Percentiles rank a stretch among this genome's conserved stretches.
phyloP scores from a whole-genome alignment of 1,139 yeast species.

The Meyerozyma athensensis region DNA sequence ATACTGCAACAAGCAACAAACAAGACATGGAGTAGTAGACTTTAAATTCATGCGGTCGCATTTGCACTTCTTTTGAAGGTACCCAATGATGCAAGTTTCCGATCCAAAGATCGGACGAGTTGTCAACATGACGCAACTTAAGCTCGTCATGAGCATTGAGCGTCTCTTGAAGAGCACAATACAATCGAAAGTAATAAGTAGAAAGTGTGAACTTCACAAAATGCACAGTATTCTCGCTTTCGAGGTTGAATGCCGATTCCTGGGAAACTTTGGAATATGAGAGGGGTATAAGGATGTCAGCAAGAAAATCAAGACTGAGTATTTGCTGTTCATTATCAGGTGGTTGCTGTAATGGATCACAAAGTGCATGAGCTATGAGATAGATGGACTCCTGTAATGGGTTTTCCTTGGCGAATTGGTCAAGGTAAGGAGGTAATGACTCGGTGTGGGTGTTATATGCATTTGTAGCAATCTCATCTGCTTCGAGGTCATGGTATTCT shows the following conservation, averaged over 20 bases:
- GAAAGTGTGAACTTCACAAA: constrained; percentile 37
- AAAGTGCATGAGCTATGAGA: constrained; percentile 23
- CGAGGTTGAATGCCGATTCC: constrained; percentile 6
- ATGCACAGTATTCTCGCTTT: neutral
- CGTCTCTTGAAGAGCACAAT: constrained; percentile 28
- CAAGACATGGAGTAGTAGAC: constrained; percentile 44
- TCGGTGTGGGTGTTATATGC: too few relatives aligned
- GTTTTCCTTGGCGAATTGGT: neutral
- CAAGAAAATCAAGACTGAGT: constrained; percentile 50
- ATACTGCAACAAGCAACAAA: constrained; percentile 46
- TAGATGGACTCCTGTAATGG: neutral
- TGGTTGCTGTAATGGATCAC: constrained; percentile 69
- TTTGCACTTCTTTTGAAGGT: constrained; percentile 40
- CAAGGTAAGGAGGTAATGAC: neutral
- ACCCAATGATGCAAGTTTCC: constrained; percentile 47
- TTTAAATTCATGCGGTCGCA: neutral
- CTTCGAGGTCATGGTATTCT: neutral
- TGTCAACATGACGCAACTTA: constrained; percentile 38
- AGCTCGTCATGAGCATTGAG: constrained; percentile 47
- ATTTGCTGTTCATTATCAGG: constrained; percentile 50
- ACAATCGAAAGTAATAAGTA: constrained; percentile 39
- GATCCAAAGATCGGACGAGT: constrained; percentile 41
- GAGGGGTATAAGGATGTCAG: constrained; percentile 49
- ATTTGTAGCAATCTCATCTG: too few relatives aligned
- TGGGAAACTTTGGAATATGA: constrained; percentile 15